Conservation (phyloP, 441 rosid species). For the Pelargonium myrrhifolium region DNA sequence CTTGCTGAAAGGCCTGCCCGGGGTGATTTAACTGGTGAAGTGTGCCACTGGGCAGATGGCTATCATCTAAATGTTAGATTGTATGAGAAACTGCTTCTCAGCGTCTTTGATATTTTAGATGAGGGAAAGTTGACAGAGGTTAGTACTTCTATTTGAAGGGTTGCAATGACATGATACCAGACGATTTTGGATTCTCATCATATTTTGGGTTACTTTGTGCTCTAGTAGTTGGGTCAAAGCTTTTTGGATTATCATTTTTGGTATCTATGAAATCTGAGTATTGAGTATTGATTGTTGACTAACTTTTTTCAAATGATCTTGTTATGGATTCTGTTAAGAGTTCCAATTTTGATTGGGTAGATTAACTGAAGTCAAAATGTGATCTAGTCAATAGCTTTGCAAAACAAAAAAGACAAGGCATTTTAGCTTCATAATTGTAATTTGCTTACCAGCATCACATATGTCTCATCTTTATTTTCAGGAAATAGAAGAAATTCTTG, state of each 20-base stretch:
- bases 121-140: constrained; percentile 97
- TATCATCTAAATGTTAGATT: constrained; percentile 87
- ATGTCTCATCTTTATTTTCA: constrained; percentile 26
- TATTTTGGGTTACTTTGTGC: constrained; percentile 4
- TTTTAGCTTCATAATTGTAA: constrained; percentile 9
- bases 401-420: constrained; percentile 3
- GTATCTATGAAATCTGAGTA: background rate
- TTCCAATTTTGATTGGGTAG: background rate
- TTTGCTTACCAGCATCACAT: constrained; percentile 18
- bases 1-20: constrained; percentile 98
- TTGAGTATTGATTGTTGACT: background rate
- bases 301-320: constrained; percentile 1
- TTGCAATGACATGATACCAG: constrained; percentile 13
- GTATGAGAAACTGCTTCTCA: constrained; percentile 85
- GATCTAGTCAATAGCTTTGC: constrained; percentile 6
- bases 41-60: constrained; percentile 99
- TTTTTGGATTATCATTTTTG: background rate
- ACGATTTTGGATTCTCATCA: background rate
- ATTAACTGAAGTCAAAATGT: constrained; percentile 10
- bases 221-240: constrained; percentile 1
- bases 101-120: constrained; percentile 89
- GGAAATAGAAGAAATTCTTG: constrained; percentile 99
- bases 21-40: constrained; percentile 98
- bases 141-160: constrained; percentile 22
- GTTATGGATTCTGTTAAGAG: background rate